These are phyloP conservation scores for Calocybe indica DNA, from an alignment of 768 basidiomycete species.

Conservation along the genomic window DNA sequence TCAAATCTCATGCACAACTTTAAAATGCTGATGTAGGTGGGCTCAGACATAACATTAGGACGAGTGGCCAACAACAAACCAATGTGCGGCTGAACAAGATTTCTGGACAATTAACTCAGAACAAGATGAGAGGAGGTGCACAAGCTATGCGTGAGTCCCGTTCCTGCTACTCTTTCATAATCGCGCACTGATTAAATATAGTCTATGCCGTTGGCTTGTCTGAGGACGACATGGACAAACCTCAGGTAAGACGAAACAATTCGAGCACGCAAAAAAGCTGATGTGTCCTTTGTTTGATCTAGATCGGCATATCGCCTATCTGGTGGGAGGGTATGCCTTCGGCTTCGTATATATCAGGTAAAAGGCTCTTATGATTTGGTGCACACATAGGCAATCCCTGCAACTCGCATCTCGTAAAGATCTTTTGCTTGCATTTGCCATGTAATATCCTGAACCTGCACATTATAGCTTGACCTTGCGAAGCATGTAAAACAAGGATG, in stretches of 20 bases:
- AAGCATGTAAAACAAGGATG: conserved; percentile 80
- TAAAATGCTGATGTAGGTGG: not conserved
- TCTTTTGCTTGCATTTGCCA: not conserved
- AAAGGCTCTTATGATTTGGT: not conserved
- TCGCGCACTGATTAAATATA: conserved; percentile 16
- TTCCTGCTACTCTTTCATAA: not conserved
- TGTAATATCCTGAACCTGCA: not conserved
- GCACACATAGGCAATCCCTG: conserved; percentile 67
- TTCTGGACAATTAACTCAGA: conserved; percentile 69
- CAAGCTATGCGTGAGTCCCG: conserved; percentile 75
- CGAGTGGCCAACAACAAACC: not conserved
- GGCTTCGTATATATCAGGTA: conserved; percentile 1
- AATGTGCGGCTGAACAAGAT: conserved; percentile 60
- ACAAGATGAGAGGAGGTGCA: conserved; percentile 70
- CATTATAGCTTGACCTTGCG: conserved; percentile 64
- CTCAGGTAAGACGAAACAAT: conserved; percentile 47
- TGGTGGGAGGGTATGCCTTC: conserved; percentile 81
- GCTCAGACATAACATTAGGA: conserved; percentile 31
- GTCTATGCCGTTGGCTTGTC: conserved; percentile 77
- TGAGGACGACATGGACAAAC: conserved; percentile 79
- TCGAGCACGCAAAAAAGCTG: not conserved
- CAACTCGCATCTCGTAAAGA: conserved; percentile 69
- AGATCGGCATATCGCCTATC: conserved; percentile 85
- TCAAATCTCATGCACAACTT: not conserved
- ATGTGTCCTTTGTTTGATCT: conserved; percentile 7